These are phyloP conservation scores for Spathaspora sp. DNA, from an alignment of 805 yeast species.

Conservation along the genomic window DNA sequence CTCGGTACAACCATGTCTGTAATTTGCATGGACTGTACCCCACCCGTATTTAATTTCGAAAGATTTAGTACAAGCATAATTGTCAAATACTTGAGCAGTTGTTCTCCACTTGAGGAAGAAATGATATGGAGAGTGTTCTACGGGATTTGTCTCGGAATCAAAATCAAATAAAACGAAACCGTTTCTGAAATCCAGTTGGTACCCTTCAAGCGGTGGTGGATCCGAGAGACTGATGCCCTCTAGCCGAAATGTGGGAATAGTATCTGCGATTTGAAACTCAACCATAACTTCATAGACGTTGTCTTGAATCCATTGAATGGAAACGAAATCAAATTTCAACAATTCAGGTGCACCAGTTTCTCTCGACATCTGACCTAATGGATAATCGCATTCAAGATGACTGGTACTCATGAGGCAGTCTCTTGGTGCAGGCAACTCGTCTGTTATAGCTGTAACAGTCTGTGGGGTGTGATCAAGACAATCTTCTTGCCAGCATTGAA, in stretches of 20 bases:
- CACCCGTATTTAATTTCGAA: too few relatives aligned
- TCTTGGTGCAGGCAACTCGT: not conserved
- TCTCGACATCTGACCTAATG: not conserved
- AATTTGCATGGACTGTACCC: too few relatives aligned
- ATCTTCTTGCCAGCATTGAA: not conserved
- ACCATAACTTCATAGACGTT: not conserved
- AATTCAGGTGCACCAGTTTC: not conserved
- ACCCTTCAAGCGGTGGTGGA: not conserved
- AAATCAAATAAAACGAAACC: too few relatives aligned
- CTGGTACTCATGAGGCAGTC: not conserved
- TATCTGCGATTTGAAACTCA: not conserved
- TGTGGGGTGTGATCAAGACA: not conserved
- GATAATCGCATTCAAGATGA: not conserved
- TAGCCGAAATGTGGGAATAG: not conserved
- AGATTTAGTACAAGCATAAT: not conserved
- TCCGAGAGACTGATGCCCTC: not conserved
- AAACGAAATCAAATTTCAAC: not conserved
- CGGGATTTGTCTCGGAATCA: not conserved
- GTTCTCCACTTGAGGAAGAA: not conserved
- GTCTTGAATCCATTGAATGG: not conserved
- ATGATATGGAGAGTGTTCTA: not conserved
- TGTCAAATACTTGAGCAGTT: not conserved
- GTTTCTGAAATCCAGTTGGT: too few relatives aligned
- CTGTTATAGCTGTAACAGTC: not conserved
- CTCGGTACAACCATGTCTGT: too few relatives aligned